Percentiles rank a stretch among this genome's conserved stretches.
Evolutionary conservation across 2,329 filamentous ascomycete genomes (phyloP).

Genomic region (Capronia coronata): DNA sequence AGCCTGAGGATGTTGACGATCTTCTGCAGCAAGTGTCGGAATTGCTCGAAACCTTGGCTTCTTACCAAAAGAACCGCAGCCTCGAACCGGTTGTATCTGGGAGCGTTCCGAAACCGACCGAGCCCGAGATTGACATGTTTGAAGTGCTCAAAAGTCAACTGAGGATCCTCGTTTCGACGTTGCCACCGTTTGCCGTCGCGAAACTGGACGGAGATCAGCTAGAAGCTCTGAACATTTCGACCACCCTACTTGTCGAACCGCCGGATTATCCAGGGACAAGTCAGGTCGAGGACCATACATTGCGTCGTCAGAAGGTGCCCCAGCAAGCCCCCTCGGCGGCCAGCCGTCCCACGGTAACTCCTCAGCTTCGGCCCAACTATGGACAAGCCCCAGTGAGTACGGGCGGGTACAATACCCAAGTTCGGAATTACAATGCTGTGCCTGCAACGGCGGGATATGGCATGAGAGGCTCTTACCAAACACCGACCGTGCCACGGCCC

Average conservation of each 20-base stretch:
- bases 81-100: slow-evolving; percentile 36
- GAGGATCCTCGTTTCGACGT: slow-evolving; percentile 61
- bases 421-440: slow-evolving; percentile 22
- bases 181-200: slow-evolving; percentile 79
- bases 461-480: slow-evolving; percentile 31
- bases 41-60: slow-evolving; percentile 55
- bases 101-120: slow-evolving; percentile 48
- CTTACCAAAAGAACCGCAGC: slow-evolving; percentile 56
- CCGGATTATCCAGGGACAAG: slow-evolving; percentile 71
- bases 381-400: slow-evolving; percentile 17
- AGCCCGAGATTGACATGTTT: slow-evolving; percentile 56
- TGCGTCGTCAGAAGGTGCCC: slow-evolving; percentile 42
- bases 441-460: slow-evolving; percentile 31
- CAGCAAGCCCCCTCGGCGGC: slow-evolving; percentile 32
- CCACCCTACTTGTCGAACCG: slow-evolving; percentile 64
- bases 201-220: slow-evolving; percentile 81
- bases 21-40: slow-evolving; percentile 54
- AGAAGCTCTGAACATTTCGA: slow-evolving; percentile 75
- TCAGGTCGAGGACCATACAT: slow-evolving; percentile 69
- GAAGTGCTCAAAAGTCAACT: slow-evolving; percentile 70
- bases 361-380: slow-evolving; percentile 23
- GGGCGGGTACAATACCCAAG: slow-evolving; percentile 21
- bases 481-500: slow-evolving; percentile 34
- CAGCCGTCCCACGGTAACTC: slow-evolving; percentile 27
- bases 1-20: slow-evolving; percentile 44